phyloP scores from a whole-genome alignment of 83 land plant species.

The Diphasiastrum complanatum region DNA sequence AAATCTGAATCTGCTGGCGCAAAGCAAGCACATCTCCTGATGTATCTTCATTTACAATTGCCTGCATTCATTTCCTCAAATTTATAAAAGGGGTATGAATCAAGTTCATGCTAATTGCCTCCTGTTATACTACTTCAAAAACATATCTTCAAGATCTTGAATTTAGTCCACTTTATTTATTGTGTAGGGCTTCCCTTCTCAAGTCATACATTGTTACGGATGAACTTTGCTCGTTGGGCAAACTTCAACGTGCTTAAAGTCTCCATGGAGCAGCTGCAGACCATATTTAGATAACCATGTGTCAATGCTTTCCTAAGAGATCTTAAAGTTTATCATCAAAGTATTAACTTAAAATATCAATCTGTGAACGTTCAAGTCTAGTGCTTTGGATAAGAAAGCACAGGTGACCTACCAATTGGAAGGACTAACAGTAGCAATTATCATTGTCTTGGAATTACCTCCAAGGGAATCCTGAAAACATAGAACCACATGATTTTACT shows the following conservation, averaged over 20 bases:
- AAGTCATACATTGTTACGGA: conserved; percentile 30
- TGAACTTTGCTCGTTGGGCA: conserved; percentile 39
- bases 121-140: too few species aligned
- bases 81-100: too few species aligned
- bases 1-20: conserved; percentile 24
- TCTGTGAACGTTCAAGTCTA: not conserved
- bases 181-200: too few species aligned
- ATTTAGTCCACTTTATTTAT: too few species aligned
- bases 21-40: conserved; percentile 23
- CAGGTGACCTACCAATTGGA: conserved; percentile 33
- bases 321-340: too few species aligned
- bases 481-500: too few species aligned
- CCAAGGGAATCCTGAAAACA: conserved; percentile 52
- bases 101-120: too few species aligned
- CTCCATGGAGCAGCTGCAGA: conserved; percentile 35
- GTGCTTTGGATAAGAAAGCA: not conserved
- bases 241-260: conserved; percentile 42
- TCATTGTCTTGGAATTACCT: conserved; percentile 54
- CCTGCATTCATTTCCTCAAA: too few species aligned
- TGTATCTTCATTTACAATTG: conserved; percentile 31
- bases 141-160: too few species aligned
- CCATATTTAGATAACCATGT: too few species aligned
- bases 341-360: too few species aligned
- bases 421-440: conserved; percentile 53
- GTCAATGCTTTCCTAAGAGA: too few species aligned